Conservation (phyloP, 179 eudicot genomes). For the Heliamphora pulchella region DNA sequence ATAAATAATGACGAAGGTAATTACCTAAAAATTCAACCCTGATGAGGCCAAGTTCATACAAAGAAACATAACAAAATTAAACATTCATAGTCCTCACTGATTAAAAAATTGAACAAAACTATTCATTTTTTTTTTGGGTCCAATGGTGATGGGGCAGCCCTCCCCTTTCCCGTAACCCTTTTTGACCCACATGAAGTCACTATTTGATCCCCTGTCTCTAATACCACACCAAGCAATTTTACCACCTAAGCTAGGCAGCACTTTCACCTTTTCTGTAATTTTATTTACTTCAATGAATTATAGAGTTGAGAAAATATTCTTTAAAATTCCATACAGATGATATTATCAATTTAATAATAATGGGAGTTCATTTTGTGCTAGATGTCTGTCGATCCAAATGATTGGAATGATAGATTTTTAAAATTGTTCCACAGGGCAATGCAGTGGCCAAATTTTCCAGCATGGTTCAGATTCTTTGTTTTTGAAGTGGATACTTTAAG, state of each 20-base stretch:
- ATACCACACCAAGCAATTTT: not conserved
- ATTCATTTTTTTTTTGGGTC: not conserved
- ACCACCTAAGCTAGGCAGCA: not conserved
- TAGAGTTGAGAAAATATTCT: not conserved
- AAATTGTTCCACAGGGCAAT: not conserved
- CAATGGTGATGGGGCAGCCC: not conserved
- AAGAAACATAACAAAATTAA: not conserved
- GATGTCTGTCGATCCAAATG: not conserved
- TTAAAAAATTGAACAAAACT: not conserved
- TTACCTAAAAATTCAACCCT: not conserved
- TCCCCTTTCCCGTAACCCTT: not conserved
- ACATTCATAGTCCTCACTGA: not conserved
- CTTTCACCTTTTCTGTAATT: not conserved
- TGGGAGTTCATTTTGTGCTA: not conserved
- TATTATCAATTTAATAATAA: not conserved
- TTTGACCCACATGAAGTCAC: not conserved
- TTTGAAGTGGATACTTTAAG: not conserved
- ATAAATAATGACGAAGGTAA: not conserved
- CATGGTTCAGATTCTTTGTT: not conserved
- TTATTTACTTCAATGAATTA: not conserved
- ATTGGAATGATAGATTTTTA: no score
- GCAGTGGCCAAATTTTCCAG: not conserved
- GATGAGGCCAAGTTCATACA: not conserved
- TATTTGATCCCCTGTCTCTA: not conserved
- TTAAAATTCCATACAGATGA: not conserved